Base-by-base conservation (phyloP, 2,329 filamentous ascomycete genomes). In the Pyrenochaeta sp. region DNA sequence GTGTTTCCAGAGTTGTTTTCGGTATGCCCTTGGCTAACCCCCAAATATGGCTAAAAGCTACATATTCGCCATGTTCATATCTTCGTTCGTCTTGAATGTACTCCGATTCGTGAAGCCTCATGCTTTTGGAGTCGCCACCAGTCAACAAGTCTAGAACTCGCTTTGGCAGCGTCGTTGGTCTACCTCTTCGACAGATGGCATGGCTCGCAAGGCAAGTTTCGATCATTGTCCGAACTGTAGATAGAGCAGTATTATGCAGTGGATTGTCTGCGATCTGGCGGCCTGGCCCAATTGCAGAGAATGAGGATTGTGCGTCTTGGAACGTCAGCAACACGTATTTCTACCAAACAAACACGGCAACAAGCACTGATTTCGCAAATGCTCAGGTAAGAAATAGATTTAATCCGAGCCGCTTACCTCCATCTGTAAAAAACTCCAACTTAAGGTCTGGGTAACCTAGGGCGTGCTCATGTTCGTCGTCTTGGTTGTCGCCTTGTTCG, bases 361-460 rank as follows among this genome's bases (percentile, higher is more conserved):
- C 12, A 37, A 18, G n/a, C n/a, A n/a, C n/a, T 27, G 23, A 27
- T 27, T 5, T 27, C 4, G 9, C 23, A n/a, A n/a, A n/a, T n/a
- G n/a, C 23, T 27, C 4, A 27, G 23, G 9, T 9, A 9, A 27
- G 23, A 5, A 27, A 9, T 5, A 27, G 9, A 27, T 9, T 27
- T 27, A 9, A 5, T 9, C 9, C 23, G 23, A 27, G 9, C 9
- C 23, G 48, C 68, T 18, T 71, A 74, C 72, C 69, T 70, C 64
- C 59, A 51, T 74, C 71, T 51, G 71, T 72, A 40, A 70, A 75
- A 49, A 72, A 71, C 45, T 75, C 72, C 1, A 75, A 59, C 35
- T 73, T 74, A 41, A 75, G 61, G 45, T 75, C 71, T 37, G 72
- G 69, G 57, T 69, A 69, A 36, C 60, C 61, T 18, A 58, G 33